Percentiles rank a stretch among this genome's conserved stretches.
Conservation (phyloP, 345 rosid genomes). For the Eucalyptus regnans region DNA sequence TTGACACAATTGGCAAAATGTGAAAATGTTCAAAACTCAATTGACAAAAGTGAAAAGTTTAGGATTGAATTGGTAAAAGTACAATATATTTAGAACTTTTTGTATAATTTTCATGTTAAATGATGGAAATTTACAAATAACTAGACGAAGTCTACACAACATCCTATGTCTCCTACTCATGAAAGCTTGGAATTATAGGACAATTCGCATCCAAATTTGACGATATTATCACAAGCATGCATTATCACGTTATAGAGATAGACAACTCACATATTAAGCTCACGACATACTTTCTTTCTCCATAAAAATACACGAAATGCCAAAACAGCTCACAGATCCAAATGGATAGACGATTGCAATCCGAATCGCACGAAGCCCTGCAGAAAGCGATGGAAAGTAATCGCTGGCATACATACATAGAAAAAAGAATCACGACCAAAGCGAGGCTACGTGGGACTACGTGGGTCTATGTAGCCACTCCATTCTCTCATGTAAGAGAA, state of each 20-base stretch:
- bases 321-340: background rate
- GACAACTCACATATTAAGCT: background rate
- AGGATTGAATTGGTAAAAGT: accelerated
- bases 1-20: accelerated
- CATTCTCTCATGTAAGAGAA: background rate
- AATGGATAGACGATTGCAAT: background rate
- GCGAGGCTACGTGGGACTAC: background rate
- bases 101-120: background rate
- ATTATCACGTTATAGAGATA: background rate
- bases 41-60: accelerated
- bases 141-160: background rate
- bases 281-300: background rate
- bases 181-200: background rate
- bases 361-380: background rate
- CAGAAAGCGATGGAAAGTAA: background rate
- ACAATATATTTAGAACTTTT: too few relatives aligned
- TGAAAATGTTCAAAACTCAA: accelerated
- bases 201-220: background rate
- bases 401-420: background rate
- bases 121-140: background rate
- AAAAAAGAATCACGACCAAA: background rate
- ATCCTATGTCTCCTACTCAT: background rate
- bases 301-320: background rate
- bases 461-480: background rate
- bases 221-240: background rate